A percentile compares a stretch with the other conserved stretches of the same genome.
phyloP scores from a whole-genome alignment of 2,329 filamentous ascomycete species.

The Scedosporium aurantiacum region DNA sequence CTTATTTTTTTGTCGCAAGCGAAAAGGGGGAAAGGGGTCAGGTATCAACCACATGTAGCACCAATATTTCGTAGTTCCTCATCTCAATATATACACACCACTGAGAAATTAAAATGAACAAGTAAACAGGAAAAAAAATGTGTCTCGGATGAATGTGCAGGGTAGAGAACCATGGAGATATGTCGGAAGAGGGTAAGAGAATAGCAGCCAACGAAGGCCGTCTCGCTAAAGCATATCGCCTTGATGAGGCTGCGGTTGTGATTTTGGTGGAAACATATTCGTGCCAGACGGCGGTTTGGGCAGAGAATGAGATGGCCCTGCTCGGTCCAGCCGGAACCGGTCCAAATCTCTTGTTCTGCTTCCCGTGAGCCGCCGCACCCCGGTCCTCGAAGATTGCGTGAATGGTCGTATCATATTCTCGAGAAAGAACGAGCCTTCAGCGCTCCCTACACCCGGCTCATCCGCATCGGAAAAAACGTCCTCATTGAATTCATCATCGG shows the following conservation, averaged over 20 bases:
- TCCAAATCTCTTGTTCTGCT: constrained; percentile 31
- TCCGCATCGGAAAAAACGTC: constrained; percentile 74
- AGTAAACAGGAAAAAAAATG: neutral
- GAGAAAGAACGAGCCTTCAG: constrained; percentile 40
- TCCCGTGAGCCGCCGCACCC: constrained; percentile 53
- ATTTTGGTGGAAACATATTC: constrained; percentile 20
- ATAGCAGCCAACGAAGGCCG: neutral
- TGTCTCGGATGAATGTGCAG: neutral
- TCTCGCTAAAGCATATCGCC: constrained; percentile 23
- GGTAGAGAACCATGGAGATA: neutral
- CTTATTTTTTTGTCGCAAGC: no score
- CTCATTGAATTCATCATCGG: constrained; percentile 65
- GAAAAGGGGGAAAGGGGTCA: no score
- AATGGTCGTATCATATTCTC: constrained; percentile 52
- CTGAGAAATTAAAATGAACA: neutral
- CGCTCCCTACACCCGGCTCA: constrained; percentile 28
- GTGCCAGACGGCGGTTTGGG: constrained; percentile 24
- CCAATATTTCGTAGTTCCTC: neutral
- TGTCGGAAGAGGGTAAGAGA: neutral
- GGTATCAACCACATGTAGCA: neutral
- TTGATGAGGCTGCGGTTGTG: constrained; percentile 15
- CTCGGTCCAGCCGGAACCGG: constrained; percentile 21
- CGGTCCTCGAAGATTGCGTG: constrained; percentile 43
- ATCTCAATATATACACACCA: neutral
- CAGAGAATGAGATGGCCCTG: constrained; percentile 26